Conservation (phyloP, 2,329 filamentous ascomycete genomes). For the Aspergillus alliaceus region DNA sequence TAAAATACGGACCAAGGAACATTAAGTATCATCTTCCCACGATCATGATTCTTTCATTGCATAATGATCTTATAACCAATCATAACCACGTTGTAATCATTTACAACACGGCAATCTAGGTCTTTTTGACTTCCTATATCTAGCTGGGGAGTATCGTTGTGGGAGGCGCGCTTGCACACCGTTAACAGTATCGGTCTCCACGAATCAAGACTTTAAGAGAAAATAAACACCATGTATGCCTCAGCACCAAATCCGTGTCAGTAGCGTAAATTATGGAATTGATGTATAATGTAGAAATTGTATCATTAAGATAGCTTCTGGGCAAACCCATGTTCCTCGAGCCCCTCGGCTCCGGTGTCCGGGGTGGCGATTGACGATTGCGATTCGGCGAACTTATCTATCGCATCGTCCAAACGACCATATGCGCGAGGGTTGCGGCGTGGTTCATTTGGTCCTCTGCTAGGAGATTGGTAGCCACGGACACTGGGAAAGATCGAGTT, state of each 20-base stretch:
- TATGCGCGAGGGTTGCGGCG: slow-evolving; percentile 70
- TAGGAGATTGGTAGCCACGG: slow-evolving; percentile 80
- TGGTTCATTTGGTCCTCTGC: slow-evolving; percentile 60
- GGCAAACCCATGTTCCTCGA: slow-evolving; percentile 60
- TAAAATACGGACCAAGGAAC: background rate
- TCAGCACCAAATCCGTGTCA: slow-evolving; percentile 1
- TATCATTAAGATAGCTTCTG: slow-evolving; percentile 33
- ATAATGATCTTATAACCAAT: background rate
- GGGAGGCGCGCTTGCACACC: background rate
- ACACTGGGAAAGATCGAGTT: slow-evolving; percentile 44
- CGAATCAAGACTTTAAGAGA: background rate
- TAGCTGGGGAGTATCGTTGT: background rate
- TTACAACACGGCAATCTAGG: background rate
- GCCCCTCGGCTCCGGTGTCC: slow-evolving; percentile 51
- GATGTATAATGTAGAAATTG: background rate
- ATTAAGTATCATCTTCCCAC: background rate
- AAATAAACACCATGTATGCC: background rate
- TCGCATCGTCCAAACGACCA: slow-evolving; percentile 56
- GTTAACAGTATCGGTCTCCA: background rate
- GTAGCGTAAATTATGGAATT: background rate
- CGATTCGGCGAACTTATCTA: slow-evolving; percentile 49
- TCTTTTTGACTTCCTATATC: background rate
- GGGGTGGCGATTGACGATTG: slow-evolving; percentile 53
- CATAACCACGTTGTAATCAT: background rate
- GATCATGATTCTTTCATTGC: background rate